phyloP scores from a whole-genome alignment of 2,329 filamentous ascomycete species.

The Lizonia empirigonia region DNA sequence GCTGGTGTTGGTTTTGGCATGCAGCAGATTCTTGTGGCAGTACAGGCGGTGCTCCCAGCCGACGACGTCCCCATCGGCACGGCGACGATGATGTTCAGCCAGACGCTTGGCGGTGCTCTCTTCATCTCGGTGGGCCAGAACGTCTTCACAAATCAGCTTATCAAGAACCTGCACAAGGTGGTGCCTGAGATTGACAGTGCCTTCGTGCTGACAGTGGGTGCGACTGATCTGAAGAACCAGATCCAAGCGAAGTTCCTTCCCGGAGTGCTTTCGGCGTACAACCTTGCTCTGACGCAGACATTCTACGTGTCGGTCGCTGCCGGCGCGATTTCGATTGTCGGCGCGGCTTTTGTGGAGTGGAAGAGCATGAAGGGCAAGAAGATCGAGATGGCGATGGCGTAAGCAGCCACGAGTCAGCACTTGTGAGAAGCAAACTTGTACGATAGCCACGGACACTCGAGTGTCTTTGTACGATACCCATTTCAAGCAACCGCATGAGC shows the following conservation, averaged over 20 bases:
- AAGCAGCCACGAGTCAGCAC: slow-evolving; percentile 9
- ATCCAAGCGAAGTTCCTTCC: slow-evolving; percentile 59
- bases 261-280: slow-evolving; percentile 68
- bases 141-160: slow-evolving; percentile 57
- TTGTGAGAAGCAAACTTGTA: slow-evolving; percentile 1
- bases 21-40: slow-evolving; percentile 55
- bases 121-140: slow-evolving; percentile 58
- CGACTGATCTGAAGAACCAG: slow-evolving; percentile 63
- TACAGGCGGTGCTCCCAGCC: slow-evolving; percentile 52
- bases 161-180: slow-evolving; percentile 47
- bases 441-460: neutral
- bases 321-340: slow-evolving; percentile 60
- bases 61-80: slow-evolving; percentile 55
- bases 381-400: slow-evolving; percentile 47
- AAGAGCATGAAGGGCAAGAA: slow-evolving; percentile 67
- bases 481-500: slow-evolving; percentile 5
- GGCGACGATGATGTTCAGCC: slow-evolving; percentile 55
- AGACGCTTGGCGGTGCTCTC: slow-evolving; percentile 56
- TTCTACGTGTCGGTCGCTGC: slow-evolving; percentile 67
- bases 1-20: slow-evolving; percentile 56
- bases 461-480: slow-evolving; percentile 19
- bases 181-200: slow-evolving; percentile 51
- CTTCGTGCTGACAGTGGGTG: slow-evolving; percentile 55
- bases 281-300: slow-evolving; percentile 61
- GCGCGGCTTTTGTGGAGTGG: slow-evolving; percentile 65